Conservation (phyloP, 495 filamentous ascomycete genomes). For the Podospora conica region DNA sequence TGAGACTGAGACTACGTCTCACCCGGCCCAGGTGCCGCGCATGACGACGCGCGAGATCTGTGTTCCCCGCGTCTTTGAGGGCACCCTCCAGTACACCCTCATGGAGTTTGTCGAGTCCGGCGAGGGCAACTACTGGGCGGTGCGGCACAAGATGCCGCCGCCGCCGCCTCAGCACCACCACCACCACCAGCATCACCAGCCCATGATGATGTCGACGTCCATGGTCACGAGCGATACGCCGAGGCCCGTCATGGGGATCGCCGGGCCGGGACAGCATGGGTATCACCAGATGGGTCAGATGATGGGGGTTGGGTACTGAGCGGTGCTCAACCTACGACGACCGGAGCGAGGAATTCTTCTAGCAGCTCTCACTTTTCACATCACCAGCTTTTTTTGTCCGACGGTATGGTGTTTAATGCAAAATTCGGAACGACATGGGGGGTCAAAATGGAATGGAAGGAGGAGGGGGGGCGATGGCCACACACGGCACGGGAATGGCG, state of each 20-base stretch:
- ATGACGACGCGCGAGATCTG: conserved; percentile 20
- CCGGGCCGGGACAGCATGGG: not conserved
- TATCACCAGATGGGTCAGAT: not conserved
- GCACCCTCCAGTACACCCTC: conserved; percentile 38
- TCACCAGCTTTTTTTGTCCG: conserved; percentile 2
- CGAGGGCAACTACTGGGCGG: conserved; percentile 28
- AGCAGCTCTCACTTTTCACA: not conserved
- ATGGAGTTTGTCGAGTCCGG: conserved; percentile 38
- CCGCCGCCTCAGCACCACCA: not conserved
- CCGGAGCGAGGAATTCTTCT: not conserved
- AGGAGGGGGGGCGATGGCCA: conserved; percentile 13
- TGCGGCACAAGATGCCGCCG: conserved; percentile 22
- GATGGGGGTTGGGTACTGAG: not conserved
- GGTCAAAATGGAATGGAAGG: conserved; percentile 4
- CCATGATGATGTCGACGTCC: conserved; percentile 20
- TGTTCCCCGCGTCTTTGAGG: conserved; percentile 40
- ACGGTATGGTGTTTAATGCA: conserved; percentile 12
- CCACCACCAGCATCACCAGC: not conserved
- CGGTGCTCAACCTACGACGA: not conserved
- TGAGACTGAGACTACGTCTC: conserved; percentile 5
- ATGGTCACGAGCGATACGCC: conserved; percentile 36
- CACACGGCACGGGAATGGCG: not conserved
- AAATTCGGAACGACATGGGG: conserved; percentile 17
- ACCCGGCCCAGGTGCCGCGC: conserved; percentile 9
- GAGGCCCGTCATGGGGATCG: conserved; percentile 19